Evolutionary conservation across 1,284 basidiomycete genomes (phyloP).

Genomic region (Leccinum fallax): DNA sequence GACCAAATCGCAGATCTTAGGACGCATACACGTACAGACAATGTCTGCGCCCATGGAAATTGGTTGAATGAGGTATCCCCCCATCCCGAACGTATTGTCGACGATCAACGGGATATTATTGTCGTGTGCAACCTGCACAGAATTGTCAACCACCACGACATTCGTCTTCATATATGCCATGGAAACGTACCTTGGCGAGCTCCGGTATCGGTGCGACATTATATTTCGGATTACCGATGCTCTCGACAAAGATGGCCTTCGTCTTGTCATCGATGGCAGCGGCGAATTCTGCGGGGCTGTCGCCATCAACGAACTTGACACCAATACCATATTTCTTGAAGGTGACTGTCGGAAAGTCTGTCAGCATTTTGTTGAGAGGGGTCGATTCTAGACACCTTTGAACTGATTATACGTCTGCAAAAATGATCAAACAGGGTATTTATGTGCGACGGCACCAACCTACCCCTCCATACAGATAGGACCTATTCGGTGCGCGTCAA

Average conservation of each 20-base stretch:
- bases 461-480: conserved; percentile 68
- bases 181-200: conserved; percentile 58
- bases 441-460: conserved; percentile 20
- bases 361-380: not conserved
- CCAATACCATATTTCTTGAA: conserved; percentile 76
- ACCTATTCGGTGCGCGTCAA: conserved; percentile 17
- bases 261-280: conserved; percentile 77
- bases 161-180: not conserved
- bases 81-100: conserved; percentile 89
- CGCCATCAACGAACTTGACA: conserved; percentile 72
- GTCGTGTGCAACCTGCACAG: conserved; percentile 60
- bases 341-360: conserved; percentile 48
- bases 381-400: conserved; percentile 53
- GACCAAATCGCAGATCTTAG: not conserved
- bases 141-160: not conserved
- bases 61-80: conserved; percentile 53
- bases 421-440: not conserved
- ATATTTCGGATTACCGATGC: conserved; percentile 85
- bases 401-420: conserved; percentile 82
- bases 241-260: conserved; percentile 80
- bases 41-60: conserved; percentile 84
- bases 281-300: conserved; percentile 63
- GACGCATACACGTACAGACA: conserved; percentile 43
- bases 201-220: conserved; percentile 65
- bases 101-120: conserved; percentile 79